Evolutionary conservation across 2,329 filamentous ascomycete genomes (phyloP), one percentile per base, ranked within the genome.

Genomic region (Aspergillus piperis): DNA sequence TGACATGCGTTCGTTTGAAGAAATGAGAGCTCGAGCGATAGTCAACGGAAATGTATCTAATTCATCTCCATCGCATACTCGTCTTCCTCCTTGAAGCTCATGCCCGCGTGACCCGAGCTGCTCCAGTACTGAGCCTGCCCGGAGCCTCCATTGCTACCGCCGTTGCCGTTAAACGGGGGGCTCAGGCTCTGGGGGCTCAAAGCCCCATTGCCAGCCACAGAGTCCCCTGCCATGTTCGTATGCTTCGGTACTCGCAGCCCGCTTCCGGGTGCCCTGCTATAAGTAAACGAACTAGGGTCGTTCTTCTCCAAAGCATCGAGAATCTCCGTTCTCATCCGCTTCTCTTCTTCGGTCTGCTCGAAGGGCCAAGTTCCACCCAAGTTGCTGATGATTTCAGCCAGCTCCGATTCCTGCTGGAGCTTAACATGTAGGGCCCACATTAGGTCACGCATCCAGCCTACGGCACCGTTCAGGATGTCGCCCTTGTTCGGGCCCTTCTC

Each of bases 401-500:
- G 84, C 72, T 96, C 90, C 64, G 96, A 90, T 76, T 96, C 91
- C 73, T 94, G 90, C 73, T 95, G 89, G 66, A 96, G 84, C 79
- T 96, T 96, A 71, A 91, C 84, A 72, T 96, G 88, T 61, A 96
- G 81, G 80, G 96, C 89, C 95, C 95, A 98, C 92, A 98, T 96
- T 55, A 99, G 83, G 78, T 99, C 95, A 64, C 94, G 88, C 62
- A 92, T 97, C 95, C 95, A 99, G 78, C 92, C 92, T 57, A 98
- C 95, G 36, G 94, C 91, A 30, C 95, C 94, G 72, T 98, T 98
- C 69, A 99, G 88, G 61, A 99, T 98, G 70, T 99, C 95, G 52
- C 95, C 95, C 80, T 99, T 99, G 82, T 98, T 98, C 5, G 95
- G 95, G 0, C 95, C 95, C 74, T 98, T 98, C 79, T 99, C 95